Conservation (phyloP, 495 filamentous ascomycete genomes). For the Viridothelium virens region DNA sequence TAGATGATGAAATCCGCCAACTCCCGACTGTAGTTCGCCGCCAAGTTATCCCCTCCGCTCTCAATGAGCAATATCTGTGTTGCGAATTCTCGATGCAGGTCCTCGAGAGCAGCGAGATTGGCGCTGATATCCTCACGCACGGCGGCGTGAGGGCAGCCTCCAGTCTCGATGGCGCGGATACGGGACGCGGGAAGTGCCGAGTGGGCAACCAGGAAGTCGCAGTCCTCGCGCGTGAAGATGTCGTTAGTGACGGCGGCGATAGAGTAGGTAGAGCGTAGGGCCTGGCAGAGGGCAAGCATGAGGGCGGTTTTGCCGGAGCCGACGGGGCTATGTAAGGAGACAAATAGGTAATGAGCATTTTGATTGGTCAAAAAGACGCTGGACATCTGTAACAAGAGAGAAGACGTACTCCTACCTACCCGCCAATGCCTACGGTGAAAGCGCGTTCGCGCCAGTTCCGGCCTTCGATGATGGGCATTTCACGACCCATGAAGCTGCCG, state of each 20-base stretch:
- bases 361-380: background rate
- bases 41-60: slow-evolving; percentile 89
- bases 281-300: slow-evolving; percentile 81
- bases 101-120: slow-evolving; percentile 86
- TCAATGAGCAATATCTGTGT: slow-evolving; percentile 83
- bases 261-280: slow-evolving; percentile 66
- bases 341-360: background rate
- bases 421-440: slow-evolving; percentile 93
- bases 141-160: slow-evolving; percentile 93
- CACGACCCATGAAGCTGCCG: slow-evolving; percentile 79
- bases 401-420: slow-evolving; percentile 49
- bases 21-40: slow-evolving; percentile 90
- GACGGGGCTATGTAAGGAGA: slow-evolving; percentile 58
- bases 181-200: slow-evolving; percentile 69
- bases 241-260: slow-evolving; percentile 97
- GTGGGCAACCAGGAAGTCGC: slow-evolving; percentile 88
- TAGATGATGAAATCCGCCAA: slow-evolving; percentile 96
- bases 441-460: slow-evolving; percentile 84
- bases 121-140: slow-evolving; percentile 94
- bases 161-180: slow-evolving; percentile 94
- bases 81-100: slow-evolving; percentile 66
- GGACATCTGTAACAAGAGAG: no score
- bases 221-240: slow-evolving; percentile 96
- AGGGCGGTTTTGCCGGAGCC: slow-evolving; percentile 96
- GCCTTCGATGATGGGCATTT: slow-evolving; percentile 85